Evolutionary conservation across 2,329 filamentous ascomycete genomes (phyloP).

Genomic region (Cyphellophora europaea): DNA sequence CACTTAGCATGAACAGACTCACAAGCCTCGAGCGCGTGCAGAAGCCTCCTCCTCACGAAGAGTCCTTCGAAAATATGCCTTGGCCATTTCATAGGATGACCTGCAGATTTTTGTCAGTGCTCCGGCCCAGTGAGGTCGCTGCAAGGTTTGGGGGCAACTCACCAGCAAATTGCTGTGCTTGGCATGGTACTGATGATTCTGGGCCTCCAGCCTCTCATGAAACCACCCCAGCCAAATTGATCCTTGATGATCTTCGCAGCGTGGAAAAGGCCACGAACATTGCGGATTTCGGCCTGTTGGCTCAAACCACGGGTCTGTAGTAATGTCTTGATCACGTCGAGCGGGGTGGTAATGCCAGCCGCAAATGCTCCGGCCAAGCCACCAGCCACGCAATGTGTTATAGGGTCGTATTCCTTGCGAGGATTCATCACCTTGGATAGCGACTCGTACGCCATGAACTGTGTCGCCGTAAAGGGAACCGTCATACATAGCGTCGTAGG

Average conservation of each 20-base stretch:
- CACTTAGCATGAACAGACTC: too few relatives aligned
- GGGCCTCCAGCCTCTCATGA: conserved; percentile 87
- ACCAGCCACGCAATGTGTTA: conserved; percentile 88
- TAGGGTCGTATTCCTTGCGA: conserved; percentile 66
- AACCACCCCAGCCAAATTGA: conserved; percentile 75
- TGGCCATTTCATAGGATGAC: conserved; percentile 60
- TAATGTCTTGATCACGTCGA: conserved; percentile 98
- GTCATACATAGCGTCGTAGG: conserved; percentile 98
- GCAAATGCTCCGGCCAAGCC: conserved; percentile 89
- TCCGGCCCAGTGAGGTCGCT: too few relatives aligned
- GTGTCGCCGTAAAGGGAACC: conserved; percentile 90
- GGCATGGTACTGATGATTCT: conserved; percentile 95
- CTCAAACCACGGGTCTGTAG: conserved; percentile 86
- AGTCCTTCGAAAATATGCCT: conserved; percentile 52
- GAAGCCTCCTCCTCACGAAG: conserved; percentile 19
- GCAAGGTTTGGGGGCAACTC: too few relatives aligned
- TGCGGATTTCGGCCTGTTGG: conserved; percentile 67
- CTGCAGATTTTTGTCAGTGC: too few relatives aligned
- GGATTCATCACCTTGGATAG: conserved; percentile 92
- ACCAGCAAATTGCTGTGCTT: conserved; percentile 99
- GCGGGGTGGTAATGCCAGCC: conserved; percentile 84
- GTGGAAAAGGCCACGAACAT: conserved; percentile 71
- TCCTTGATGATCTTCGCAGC: conserved; percentile 74
- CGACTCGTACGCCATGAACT: conserved; percentile 96
- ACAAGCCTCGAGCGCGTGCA: too few relatives aligned